phyloP scores from a whole-genome alignment of 148 eudicot genomes.

The Rhododendron molle region DNA sequence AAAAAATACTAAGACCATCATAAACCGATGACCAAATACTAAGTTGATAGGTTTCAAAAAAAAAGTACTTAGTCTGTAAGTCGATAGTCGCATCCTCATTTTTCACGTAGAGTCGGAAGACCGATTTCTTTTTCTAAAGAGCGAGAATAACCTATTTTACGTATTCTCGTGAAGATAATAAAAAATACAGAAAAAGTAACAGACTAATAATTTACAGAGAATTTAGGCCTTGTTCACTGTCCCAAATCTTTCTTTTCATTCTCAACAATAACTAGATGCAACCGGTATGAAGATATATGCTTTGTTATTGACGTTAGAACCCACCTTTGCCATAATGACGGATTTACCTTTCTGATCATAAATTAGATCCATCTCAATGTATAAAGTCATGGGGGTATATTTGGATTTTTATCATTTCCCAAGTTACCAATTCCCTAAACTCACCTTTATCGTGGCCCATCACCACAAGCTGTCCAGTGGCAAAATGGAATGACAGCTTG shows the following conservation, averaged over 20 bases:
- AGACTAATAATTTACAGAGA: background rate
- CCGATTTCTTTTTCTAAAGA: no score
- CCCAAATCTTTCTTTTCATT: background rate
- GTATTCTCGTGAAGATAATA: no score
- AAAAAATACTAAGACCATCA: background rate
- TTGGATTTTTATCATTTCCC: background rate
- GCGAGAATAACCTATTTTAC: no score
- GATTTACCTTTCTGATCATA: background rate
- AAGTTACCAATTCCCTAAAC: background rate
- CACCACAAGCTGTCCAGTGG: background rate
- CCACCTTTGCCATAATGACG: background rate
- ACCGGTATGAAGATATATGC: background rate
- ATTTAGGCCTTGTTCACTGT: background rate
- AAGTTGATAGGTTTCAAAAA: no score
- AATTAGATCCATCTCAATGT: background rate
- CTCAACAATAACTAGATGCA: background rate
- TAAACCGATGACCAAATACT: background rate
- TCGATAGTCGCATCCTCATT: no score
- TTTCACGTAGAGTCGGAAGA: no score
- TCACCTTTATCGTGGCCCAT: background rate
- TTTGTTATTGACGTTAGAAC: background rate
- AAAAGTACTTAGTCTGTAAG: no score
- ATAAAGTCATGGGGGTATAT: background rate
- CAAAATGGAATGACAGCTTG: background rate
- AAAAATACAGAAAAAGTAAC: no score